These are phyloP conservation scores for Lagenaria siceraria DNA, from an alignment of 306 rosid species.

Conservation along the genomic window DNA sequence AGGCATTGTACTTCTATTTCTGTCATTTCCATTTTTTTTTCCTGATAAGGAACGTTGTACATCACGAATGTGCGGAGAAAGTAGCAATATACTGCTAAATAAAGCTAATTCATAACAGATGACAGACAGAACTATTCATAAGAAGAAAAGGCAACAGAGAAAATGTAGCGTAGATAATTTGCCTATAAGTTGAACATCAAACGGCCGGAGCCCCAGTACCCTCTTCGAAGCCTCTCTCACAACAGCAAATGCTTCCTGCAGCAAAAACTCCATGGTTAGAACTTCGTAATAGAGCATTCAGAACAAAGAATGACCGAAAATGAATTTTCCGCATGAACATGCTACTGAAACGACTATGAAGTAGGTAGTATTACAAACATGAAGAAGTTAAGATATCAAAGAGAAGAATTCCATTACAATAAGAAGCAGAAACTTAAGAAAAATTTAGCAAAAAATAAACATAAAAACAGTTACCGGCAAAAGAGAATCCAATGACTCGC, in stretches of 20 bases:
- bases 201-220: conserved; percentile 90
- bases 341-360: background rate
- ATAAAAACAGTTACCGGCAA: conserved; percentile 35
- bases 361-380: too few species aligned
- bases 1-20: background rate
- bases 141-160: background rate
- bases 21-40: background rate
- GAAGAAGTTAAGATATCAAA: too few species aligned
- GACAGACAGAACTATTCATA: background rate
- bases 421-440: too few species aligned
- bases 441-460: background rate
- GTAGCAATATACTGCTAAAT: background rate
- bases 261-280: background rate
- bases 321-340: background rate
- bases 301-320: background rate
- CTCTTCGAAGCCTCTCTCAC: conserved; percentile 92
- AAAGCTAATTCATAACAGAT: background rate
- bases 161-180: background rate
- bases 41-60: background rate
- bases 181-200: conserved; percentile 91
- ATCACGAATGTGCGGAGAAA: background rate
- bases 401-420: too few species aligned
- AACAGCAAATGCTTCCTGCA: conserved; percentile 89
- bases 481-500: conserved; percentile 74
- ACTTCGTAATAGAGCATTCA: background rate